Evolutionary conservation across 164 flowering plant species (phyloP), one percentile per base, ranked within the genome.

Genomic region (Akebia trifoliata): DNA sequence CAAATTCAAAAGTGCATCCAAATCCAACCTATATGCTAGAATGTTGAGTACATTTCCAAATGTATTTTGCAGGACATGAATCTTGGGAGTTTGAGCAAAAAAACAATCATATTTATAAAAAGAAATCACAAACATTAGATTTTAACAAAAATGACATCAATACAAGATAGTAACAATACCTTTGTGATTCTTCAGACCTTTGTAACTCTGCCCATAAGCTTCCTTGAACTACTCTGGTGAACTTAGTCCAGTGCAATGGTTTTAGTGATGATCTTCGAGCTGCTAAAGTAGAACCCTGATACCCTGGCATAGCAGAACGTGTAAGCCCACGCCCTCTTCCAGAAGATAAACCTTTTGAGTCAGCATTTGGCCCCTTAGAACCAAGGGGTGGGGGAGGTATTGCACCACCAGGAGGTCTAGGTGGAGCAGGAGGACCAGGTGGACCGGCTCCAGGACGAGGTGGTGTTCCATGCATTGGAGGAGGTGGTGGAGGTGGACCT

Each of bases 201-300:
- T 90, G 97, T 65, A 85, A 46, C 64, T 93, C 97, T 50, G 84
- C 97, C 99, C 99, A 93, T 46, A 90, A 78, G 76, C 97, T 93
- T 69, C 99, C 99, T 75, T 85, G 88, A 48, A 93, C 51, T 37
- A 85, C 96, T 70, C 95, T 79, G 51, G 99, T 83, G 21, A 93
- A 89, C 73, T 93, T 93, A 73, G 83, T 79, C 99, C 99, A 93
- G 57, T 93, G 97, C 49, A 93, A 68, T 12, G 99, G 99, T 73
- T 87, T 93, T 28, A 93, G 63, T 31, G 88, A 76, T 55, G 95
- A 74, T 63, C 80, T 78, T 50, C 80, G 77, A 40, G 80, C 72
- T 56, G 83, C 80, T 45, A 79, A 35, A 57, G 80, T 72, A 46
- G 61, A 47, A 1, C 61, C 57, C n/a, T 50, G 65, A 57, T 40